A percentile compares a stretch with the other conserved stretches of the same genome.
Conservation (phyloP, 345 rosid genomes). For the Brassica nigra region DNA sequence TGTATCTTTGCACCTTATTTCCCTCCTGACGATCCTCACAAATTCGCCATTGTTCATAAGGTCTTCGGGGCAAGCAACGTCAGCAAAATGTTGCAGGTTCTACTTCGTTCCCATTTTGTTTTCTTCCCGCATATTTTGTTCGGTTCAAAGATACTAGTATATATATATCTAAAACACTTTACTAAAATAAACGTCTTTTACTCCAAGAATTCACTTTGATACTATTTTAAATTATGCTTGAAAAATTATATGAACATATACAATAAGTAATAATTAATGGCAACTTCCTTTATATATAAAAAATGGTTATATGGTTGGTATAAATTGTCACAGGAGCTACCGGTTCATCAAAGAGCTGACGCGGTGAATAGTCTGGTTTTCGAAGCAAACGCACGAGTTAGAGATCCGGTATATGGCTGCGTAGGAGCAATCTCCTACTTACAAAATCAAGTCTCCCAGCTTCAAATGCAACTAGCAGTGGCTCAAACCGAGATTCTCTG, state of each 20-base stretch:
- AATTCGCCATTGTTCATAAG: conserved; percentile 84
- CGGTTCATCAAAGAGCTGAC: conserved; percentile 74
- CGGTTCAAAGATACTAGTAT: neutral
- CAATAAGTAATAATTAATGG: neutral
- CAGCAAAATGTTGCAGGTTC: conserved; percentile 87
- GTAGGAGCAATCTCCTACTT: conserved; percentile 80
- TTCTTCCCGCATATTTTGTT: neutral
- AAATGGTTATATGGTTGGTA: conserved; percentile 12
- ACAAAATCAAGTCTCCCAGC: conserved; percentile 76
- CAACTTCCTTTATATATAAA: neutral
- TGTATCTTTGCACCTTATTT: conserved; percentile 91
- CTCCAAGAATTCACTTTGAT: neutral
- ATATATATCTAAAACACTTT: neutral
- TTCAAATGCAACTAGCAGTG: conserved; percentile 80
- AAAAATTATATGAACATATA: neutral
- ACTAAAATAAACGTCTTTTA: neutral
- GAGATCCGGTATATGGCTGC: conserved; percentile 87
- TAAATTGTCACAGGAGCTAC: conserved; percentile 58
- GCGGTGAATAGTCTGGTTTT: conserved; percentile 81
- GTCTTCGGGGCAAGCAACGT: conserved; percentile 89
- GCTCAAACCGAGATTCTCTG: conserved; percentile 81
- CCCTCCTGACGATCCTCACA: conserved; percentile 81
- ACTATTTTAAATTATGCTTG: neutral
- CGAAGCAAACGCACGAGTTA: conserved; percentile 77
- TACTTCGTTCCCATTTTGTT: neutral